Conservation (phyloP, 1,284 basidiomycete species). For the Stereum hirsutum region DNA sequence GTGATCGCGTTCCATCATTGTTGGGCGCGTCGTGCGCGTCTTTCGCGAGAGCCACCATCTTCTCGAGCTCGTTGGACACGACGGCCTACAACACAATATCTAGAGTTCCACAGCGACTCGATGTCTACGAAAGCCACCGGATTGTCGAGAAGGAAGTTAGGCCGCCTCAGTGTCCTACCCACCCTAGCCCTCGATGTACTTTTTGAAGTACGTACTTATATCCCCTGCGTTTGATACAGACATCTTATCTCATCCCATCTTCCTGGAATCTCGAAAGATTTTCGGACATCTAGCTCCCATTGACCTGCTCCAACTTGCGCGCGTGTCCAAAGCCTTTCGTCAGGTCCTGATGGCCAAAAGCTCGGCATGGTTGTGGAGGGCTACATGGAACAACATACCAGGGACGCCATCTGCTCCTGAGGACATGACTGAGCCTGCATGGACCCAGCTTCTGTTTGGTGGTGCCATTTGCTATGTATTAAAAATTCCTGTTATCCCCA, state of each 20-base stretch:
- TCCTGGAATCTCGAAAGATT: slow-evolving; percentile 5
- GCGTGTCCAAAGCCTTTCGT: slow-evolving; percentile 9
- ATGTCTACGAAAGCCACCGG: too few species aligned
- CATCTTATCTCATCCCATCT: neutral
- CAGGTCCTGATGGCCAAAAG: slow-evolving; percentile 3
- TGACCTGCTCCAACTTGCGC: slow-evolving; percentile 6
- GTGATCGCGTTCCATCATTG: too few species aligned
- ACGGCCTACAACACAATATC: too few species aligned
- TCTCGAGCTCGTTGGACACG: too few species aligned
- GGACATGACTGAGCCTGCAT: slow-evolving; percentile 8
- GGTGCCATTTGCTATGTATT: slow-evolving; percentile 4
- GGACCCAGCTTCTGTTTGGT: slow-evolving; percentile 8
- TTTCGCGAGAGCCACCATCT: too few species aligned
- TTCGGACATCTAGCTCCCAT: slow-evolving; percentile 6
- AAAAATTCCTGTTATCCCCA: neutral
- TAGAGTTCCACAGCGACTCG: too few species aligned
- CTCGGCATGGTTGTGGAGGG: slow-evolving; percentile 6
- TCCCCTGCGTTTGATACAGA: neutral
- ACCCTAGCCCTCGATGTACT: neutral
- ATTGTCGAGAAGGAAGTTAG: too few species aligned
- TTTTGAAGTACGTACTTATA: neutral
- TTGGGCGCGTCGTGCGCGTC: too few species aligned
- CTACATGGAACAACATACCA: neutral
- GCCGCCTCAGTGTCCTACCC: neutral
- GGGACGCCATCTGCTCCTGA: slow-evolving; percentile 5